Base-by-base conservation (phyloP, 805 yeast species). In the Myxozyma neglecta region DNA sequence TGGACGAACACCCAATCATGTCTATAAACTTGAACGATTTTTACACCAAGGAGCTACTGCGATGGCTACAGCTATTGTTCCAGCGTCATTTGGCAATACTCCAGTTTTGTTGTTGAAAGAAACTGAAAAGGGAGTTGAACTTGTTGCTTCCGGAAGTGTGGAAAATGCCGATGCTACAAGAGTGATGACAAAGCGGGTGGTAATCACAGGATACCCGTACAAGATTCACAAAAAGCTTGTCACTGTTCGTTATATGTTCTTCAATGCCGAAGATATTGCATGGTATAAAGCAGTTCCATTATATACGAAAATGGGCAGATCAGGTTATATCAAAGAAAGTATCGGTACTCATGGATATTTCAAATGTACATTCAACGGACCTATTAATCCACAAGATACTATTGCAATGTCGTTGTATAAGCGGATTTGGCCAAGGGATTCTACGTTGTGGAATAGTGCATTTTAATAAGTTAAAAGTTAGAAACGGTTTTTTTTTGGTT, bases 321-420 rank as follows among this genome's bases (percentile, higher is more conserved):
- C 91, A 20, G 99, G 99, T 58, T 88, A 88, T 75, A 93, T 96
- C 73, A 93, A 90, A 76, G 97, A 93, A 74, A 84, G 92, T 72
- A 81, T 94, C 79, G 99, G 99, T 77, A 94, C 99, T 1, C 99
- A 94, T 74, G 99, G 99, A 66, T 90, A 93, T 79, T 92, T 88
- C 83, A 94, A 94, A 78, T 97, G 97, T 29, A 88, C 89, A 8
- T 94, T 94, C 70, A 97, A 94, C 73, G 93, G 92, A 61, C 89
- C 87, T 71, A 79, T 96, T 70, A 85, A 88, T 56, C 88, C 97
- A 0, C 97, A 92, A 76, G 99, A 94, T 75, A 86, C 89, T 13
- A 85, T 94, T 53, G 97, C 90, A 24, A 90, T 94, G 97, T 85
- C 97, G 36, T 76, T 94, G 69, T 94, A 89, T 79, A 93, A 90